phyloP scores from a whole-genome alignment of 1,139 yeast genomes.

The Geotrichum carabidarum region DNA sequence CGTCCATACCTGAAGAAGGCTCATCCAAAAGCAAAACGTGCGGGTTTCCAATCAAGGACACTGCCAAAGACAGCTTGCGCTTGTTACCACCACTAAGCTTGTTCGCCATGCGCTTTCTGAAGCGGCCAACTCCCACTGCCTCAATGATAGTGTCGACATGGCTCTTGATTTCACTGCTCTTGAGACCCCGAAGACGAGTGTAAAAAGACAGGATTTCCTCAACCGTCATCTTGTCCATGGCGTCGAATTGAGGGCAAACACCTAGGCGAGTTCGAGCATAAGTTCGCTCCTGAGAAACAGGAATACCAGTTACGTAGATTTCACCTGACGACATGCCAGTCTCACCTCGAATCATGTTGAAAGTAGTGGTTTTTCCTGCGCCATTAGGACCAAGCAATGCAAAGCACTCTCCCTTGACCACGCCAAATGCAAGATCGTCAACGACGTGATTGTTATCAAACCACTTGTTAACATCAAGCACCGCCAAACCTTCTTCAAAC shows the following conservation, averaged over 20 bases:
- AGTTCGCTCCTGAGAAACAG: constrained; percentile 31
- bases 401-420: constrained; percentile 35
- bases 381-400: constrained; percentile 84
- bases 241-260: constrained; percentile 41
- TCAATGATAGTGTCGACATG: constrained; percentile 63
- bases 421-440: constrained; percentile 37
- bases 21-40: constrained; percentile 87
- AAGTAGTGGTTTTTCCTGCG: constrained; percentile 90
- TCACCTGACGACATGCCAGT: constrained; percentile 32
- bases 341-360: constrained; percentile 62
- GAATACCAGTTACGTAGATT: constrained; percentile 32
- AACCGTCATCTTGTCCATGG: constrained; percentile 39
- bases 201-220: constrained; percentile 35
- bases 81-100: constrained; percentile 94
- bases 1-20: constrained; percentile 87
- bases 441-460: constrained; percentile 33
- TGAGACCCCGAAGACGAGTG: constrained; percentile 35
- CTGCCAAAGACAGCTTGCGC: constrained; percentile 92
- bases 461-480: constrained; percentile 32
- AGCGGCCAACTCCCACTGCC: constrained; percentile 37
- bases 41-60: constrained; percentile 94
- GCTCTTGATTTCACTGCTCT: constrained; percentile 63
- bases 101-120: constrained; percentile 34
- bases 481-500: constrained; percentile 31
- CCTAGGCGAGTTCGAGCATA: constrained; percentile 36